A percentile compares a stretch with the other conserved stretches of the same genome.
These are phyloP conservation scores for Russula abietina DNA, from an alignment of 768 basidiomycete species.

Conservation along the genomic window DNA sequence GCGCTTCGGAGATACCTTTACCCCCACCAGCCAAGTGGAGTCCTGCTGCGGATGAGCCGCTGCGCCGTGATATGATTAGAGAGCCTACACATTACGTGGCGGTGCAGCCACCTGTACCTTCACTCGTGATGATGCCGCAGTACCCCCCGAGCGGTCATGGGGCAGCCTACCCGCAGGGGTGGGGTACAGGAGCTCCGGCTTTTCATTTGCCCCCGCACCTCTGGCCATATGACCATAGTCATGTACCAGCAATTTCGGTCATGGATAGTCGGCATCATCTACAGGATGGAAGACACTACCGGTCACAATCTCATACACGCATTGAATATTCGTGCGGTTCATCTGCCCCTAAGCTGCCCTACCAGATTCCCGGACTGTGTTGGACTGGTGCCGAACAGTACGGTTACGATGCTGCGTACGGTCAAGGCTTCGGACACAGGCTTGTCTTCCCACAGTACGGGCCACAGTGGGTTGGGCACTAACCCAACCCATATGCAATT, in stretches of 20 bases:
- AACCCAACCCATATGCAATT: slow-evolving; percentile 26
- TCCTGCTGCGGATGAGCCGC: slow-evolving; percentile 72
- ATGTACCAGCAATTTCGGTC: slow-evolving; percentile 17
- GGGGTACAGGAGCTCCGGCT: slow-evolving; percentile 12
- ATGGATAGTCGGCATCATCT: slow-evolving; percentile 8
- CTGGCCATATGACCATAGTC: slow-evolving; percentile 17
- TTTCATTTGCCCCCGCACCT: slow-evolving; percentile 10
- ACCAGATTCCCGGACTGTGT: slow-evolving; percentile 22
- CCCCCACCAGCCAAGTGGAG: slow-evolving; percentile 81
- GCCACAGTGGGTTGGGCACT: slow-evolving; percentile 47
- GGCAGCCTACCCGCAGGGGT: slow-evolving; percentile 12
- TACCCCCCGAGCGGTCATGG: slow-evolving; percentile 28
- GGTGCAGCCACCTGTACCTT: slow-evolving; percentile 46
- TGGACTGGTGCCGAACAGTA: slow-evolving; percentile 28
- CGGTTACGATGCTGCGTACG: slow-evolving; percentile 37
- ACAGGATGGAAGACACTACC: slow-evolving; percentile 10
- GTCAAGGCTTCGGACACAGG: slow-evolving; percentile 41
- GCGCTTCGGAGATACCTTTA: slow-evolving; percentile 30
- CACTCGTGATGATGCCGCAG: slow-evolving; percentile 29
- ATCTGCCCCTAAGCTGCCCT: slow-evolving; percentile 13
- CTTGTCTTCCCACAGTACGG: slow-evolving; percentile 40
- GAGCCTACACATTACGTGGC: slow-evolving; percentile 57
- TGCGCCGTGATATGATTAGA: slow-evolving; percentile 49
- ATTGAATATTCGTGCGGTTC: slow-evolving; percentile 23
- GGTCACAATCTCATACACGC: slow-evolving; percentile 22